Conservation (phyloP, 768 basidiomycete species). For the Rhizopogon roseolus region DNA sequence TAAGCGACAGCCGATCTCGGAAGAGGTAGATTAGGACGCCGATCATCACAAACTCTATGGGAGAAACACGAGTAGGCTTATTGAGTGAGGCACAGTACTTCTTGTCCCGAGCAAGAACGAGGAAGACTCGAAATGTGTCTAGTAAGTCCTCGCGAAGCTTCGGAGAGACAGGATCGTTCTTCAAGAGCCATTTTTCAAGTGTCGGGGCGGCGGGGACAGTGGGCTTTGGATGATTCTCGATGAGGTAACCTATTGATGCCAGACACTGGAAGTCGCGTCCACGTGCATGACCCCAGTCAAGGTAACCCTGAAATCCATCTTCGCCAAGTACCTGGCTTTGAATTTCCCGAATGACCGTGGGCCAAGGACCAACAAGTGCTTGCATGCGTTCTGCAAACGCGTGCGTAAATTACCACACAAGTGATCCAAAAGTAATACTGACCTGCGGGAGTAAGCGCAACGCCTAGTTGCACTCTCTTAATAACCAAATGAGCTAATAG, state of each 20-base stretch:
- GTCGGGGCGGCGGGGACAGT: slow-evolving; percentile 18
- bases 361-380: slow-evolving; percentile 43
- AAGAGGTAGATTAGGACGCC: slow-evolving; percentile 36
- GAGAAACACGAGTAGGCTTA: slow-evolving; percentile 32
- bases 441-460: slow-evolving; percentile 47
- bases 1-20: slow-evolving; percentile 26
- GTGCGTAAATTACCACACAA: not conserved
- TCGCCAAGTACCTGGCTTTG: slow-evolving; percentile 31
- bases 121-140: slow-evolving; percentile 30
- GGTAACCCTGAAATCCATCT: slow-evolving; percentile 31
- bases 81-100: slow-evolving; percentile 27
- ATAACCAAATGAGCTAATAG: not conserved
- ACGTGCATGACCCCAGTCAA: slow-evolving; percentile 39
- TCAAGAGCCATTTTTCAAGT: slow-evolving; percentile 35
- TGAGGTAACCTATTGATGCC: slow-evolving; percentile 30
- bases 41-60: slow-evolving; percentile 43
- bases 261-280: slow-evolving; percentile 45
- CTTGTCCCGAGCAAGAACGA: slow-evolving; percentile 28
- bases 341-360: slow-evolving; percentile 37
- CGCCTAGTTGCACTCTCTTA: slow-evolving; percentile 49
- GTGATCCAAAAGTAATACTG: slow-evolving; percentile 4
- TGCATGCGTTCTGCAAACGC: slow-evolving; percentile 39
- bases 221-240: slow-evolving; percentile 25
- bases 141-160: slow-evolving; percentile 22
- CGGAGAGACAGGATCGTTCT: slow-evolving; percentile 18